Conservation (phyloP, 2,329 filamentous ascomycete genomes). For the Aspergillus sp. region DNA sequence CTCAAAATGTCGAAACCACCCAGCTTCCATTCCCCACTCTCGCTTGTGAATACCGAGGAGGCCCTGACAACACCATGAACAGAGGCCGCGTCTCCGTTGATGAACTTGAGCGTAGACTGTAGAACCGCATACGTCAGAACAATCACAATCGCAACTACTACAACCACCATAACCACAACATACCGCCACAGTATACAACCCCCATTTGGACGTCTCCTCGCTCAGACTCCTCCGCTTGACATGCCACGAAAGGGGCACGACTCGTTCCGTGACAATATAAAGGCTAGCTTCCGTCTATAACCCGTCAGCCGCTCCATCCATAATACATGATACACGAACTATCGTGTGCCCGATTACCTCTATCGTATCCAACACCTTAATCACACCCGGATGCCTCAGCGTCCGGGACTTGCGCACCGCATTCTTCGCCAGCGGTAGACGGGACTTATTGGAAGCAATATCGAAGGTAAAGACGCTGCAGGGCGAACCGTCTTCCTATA, state of each 20-base stretch:
- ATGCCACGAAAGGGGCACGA: conserved; percentile 86
- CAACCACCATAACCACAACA: conserved; percentile 14
- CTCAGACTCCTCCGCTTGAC: conserved; percentile 83
- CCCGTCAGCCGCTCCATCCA: conserved; percentile 15
- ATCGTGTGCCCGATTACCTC: conserved; percentile 61
- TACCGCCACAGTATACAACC: conserved; percentile 81
- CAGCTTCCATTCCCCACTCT: conserved; percentile 97
- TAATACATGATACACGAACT: too few relatives aligned
- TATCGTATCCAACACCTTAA: conserved; percentile 90
- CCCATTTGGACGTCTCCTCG: conserved; percentile 96
- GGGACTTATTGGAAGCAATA: conserved; percentile 74
- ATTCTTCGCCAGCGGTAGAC: conserved; percentile 85
- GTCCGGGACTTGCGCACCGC: conserved; percentile 92
- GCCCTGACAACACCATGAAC: conserved; percentile 86
- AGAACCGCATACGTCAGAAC: not conserved
- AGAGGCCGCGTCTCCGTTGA: conserved; percentile 89
- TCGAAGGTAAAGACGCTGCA: conserved; percentile 99
- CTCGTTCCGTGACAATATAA: conserved; percentile 90
- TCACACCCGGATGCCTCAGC: conserved; percentile 87
- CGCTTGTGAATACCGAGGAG: conserved; percentile 86
- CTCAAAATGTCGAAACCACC: conserved; percentile 92
- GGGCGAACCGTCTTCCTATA: conserved; percentile 84
- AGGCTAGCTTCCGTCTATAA: conserved; percentile 88
- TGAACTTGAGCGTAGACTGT: conserved; percentile 88
- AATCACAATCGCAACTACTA: not conserved